Base-by-base conservation (phyloP, 2,329 filamentous ascomycete genomes). In the Zasmidium cellare region DNA sequence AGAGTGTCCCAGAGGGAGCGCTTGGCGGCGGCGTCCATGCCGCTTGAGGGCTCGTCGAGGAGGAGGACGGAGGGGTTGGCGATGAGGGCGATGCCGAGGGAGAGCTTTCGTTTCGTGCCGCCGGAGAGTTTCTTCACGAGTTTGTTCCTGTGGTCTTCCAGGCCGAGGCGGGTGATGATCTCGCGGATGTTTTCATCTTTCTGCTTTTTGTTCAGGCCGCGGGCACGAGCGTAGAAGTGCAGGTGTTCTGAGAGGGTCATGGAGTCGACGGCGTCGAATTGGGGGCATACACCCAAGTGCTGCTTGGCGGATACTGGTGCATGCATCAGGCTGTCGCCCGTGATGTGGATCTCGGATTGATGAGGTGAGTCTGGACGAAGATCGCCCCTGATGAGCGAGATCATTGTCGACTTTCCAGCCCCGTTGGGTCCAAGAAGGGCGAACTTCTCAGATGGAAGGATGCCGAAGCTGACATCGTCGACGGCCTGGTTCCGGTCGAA, bases 171-270 rank as follows among this genome's bases (percentile, higher is more conserved):
- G 28, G 81, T 78, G 19, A 96, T 79, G 2, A 96, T 85, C 18
- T 88, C 86, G 1, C 78, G 75, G 1, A 96, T 90, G 65, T 96
- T 94, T 70, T 89, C 82, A 11, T 86, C 77, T 1, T 92, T 79
- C 61, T 92, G 83, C 1, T 82, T 74, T 6, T 50, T 49, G 3
- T 52, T 53, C 9, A 96, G 85, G 31, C 92, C 92, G 11, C 91
- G 84, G 9, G 92, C 84, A 51, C 86, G 84, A 5, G 91, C 92
- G 71, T 96, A 96, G 76, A 96, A 96, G 53, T 82, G 78, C 3
- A 96, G 81, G 67, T 96, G 91, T 69, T 96, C 91, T 1, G 84
- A 77, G 0, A 96, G 90, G 0, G 91, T 94, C 90, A 96, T 92
- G 52, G 87, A 83, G 74, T 96, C 92, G 74, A 94, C 62, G 2